Conservation (phyloP, 208 protist species). For the Herpetomonas tarakana region DNA sequence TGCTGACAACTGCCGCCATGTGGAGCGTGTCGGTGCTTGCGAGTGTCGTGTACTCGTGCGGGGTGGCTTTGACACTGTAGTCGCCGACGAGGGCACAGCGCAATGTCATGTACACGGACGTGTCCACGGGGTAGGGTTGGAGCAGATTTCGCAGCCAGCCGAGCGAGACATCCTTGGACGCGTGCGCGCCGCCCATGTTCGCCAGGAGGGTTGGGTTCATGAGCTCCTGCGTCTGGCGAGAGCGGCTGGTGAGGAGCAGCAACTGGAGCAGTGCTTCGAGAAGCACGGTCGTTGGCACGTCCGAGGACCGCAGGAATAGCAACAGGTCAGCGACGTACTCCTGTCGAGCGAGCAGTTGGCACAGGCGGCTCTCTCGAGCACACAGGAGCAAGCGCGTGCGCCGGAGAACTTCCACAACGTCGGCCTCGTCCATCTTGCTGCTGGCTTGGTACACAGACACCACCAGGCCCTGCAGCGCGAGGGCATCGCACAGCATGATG, state of each 20-base stretch:
- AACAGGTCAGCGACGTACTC: slow-evolving; percentile 58
- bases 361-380: slow-evolving; percentile 31
- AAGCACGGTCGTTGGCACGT: slow-evolving; percentile 23
- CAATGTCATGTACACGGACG: slow-evolving; percentile 55
- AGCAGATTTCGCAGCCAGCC: slow-evolving; percentile 64
- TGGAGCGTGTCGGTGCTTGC: slow-evolving; percentile 31
- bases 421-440: slow-evolving; percentile 2
- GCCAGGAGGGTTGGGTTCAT: slow-evolving; percentile 63
- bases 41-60: slow-evolving; percentile 27
- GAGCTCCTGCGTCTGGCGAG: slow-evolving; percentile 68
- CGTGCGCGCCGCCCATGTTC: slow-evolving; percentile 55
- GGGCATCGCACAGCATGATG: slow-evolving; percentile 60
- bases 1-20: slow-evolving; percentile 50
- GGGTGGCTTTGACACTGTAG: slow-evolving; percentile 39
- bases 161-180: slow-evolving; percentile 58
- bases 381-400: slow-evolving; percentile 56
- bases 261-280: slow-evolving; percentile 70
- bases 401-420: slow-evolving; percentile 26
- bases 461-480: slow-evolving; percentile 35
- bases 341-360: slow-evolving; percentile 52
- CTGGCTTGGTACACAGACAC: slow-evolving; percentile 34
- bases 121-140: slow-evolving; percentile 23
- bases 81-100: slow-evolving; percentile 61
- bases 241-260: slow-evolving; percentile 59
- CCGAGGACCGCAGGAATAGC: slow-evolving; percentile 41